Percentiles rank a stretch among this genome's conserved stretches.
Conservation (phyloP, 2,329 filamentous ascomycete species). For the Neurospora crassa region DNA sequence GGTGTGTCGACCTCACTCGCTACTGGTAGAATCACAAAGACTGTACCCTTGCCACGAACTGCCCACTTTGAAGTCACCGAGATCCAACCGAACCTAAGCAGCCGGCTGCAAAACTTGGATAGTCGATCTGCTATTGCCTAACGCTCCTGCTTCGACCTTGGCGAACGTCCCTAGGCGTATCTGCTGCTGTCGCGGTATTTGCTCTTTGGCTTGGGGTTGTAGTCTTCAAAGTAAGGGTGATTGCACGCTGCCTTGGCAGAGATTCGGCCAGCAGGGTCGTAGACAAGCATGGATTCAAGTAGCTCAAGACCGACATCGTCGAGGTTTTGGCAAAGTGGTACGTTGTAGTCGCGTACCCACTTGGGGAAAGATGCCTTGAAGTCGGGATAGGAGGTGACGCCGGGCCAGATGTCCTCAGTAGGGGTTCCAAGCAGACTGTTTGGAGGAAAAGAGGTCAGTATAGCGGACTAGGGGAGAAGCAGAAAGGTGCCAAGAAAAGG, state of each 20-base stretch:
- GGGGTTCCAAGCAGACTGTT: constrained; percentile 65
- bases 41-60: neutral
- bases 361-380: constrained; percentile 85
- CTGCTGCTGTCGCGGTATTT: constrained; percentile 18
- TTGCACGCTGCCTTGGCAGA: constrained; percentile 80
- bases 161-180: constrained; percentile 21
- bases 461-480: neutral
- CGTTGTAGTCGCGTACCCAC: constrained; percentile 61
- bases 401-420: constrained; percentile 70
- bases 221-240: constrained; percentile 64
- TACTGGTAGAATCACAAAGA: neutral
- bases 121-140: neutral
- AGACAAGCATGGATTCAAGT: constrained; percentile 60
- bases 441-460: neutral
- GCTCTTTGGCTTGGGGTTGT: constrained; percentile 13
- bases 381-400: constrained; percentile 80
- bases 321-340: constrained; percentile 57
- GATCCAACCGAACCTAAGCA: neutral
- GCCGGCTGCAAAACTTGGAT: neutral
- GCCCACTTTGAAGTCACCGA: neutral
- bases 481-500: neutral
- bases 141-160: neutral
- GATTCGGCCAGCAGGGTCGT: constrained; percentile 74
- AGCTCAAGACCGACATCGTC: constrained; percentile 63
- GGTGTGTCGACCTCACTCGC: neutral